Evolutionary conservation across 768 basidiomycete genomes (phyloP).

Genomic region (Hypholoma fasciculare): DNA sequence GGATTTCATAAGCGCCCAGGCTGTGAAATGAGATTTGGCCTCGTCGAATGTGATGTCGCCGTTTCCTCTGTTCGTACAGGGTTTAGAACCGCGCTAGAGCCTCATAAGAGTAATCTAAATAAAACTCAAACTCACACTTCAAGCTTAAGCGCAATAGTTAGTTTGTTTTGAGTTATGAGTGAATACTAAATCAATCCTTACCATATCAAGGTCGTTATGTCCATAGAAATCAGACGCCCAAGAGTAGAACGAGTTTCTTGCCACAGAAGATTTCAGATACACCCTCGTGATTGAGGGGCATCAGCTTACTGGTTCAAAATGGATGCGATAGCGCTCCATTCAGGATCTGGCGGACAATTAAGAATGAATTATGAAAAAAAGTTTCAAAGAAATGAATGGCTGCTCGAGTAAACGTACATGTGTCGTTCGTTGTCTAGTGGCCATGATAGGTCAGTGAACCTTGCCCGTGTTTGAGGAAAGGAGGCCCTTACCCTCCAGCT

Average conservation of each 20-base stretch:
- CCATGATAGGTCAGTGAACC: not conserved
- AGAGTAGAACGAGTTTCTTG: slow-evolving; percentile 64
- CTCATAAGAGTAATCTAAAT: not conserved
- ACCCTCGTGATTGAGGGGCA: not conserved
- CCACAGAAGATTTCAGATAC: not conserved
- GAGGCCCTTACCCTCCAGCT: slow-evolving; percentile 57
- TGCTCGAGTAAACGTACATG: slow-evolving; percentile 13
- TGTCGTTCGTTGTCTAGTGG: slow-evolving; percentile 50
- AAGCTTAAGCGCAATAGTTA: slow-evolving; percentile 33
- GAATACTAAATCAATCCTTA: slow-evolving; percentile 23
- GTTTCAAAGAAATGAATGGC: not conserved
- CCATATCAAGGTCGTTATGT: slow-evolving; percentile 70
- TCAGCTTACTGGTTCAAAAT: slow-evolving; percentile 54
- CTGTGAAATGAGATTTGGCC: slow-evolving; percentile 69
- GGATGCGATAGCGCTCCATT: slow-evolving; percentile 49
- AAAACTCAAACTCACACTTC: slow-evolving; percentile 45
- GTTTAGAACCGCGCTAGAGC: not conserved
- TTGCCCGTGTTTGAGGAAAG: not conserved
- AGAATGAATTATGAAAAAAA: no score
- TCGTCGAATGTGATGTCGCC: slow-evolving; percentile 63
- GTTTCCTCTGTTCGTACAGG: slow-evolving; percentile 51
- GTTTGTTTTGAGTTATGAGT: not conserved
- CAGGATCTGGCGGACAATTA: slow-evolving; percentile 22
- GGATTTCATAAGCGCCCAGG: slow-evolving; percentile 72
- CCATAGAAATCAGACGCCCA: slow-evolving; percentile 69